These are phyloP conservation scores for Cryomyces minteri DNA, from an alignment of 495 filamentous ascomycete genomes.

Conservation along the genomic window DNA sequence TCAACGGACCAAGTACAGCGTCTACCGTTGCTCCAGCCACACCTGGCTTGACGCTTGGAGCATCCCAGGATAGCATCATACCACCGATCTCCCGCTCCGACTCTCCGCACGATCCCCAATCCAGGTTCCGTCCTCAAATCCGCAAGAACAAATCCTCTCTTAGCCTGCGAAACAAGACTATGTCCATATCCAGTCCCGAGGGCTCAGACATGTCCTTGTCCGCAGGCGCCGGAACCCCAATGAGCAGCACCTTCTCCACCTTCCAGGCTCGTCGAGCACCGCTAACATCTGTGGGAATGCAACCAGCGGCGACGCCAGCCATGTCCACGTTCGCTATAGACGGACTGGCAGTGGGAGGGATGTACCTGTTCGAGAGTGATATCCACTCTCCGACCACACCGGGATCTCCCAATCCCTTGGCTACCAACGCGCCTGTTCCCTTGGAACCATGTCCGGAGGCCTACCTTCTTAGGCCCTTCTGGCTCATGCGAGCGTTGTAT, in stretches of 20 bases:
- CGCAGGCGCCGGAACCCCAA: slow-evolving; percentile 51
- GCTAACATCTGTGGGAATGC: too few relatives aligned
- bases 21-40: too few relatives aligned
- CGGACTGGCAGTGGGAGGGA: slow-evolving; percentile 40
- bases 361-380: slow-evolving; percentile 72
- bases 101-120: too few relatives aligned
- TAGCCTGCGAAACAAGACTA: slow-evolving; percentile 51
- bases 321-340: slow-evolving; percentile 33
- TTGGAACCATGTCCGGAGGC: slow-evolving; percentile 87
- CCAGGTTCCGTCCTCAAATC: not conserved
- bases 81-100: slow-evolving; percentile 21
- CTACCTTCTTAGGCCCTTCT: slow-evolving; percentile 74
- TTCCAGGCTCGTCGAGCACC: slow-evolving; percentile 6
- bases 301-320: slow-evolving; percentile 43
- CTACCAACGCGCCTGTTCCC: slow-evolving; percentile 40
- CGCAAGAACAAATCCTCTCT: slow-evolving; percentile 43
- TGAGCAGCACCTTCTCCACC: slow-evolving; percentile 44
- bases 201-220: slow-evolving; percentile 27
- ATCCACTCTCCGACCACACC: slow-evolving; percentile 41
- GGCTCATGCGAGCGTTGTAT: slow-evolving; percentile 86
- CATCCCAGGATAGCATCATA: slow-evolving; percentile 12
- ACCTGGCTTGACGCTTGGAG: too few relatives aligned
- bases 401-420: slow-evolving; percentile 27
- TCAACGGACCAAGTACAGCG: too few relatives aligned
- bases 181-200: slow-evolving; percentile 60